phyloP scores from a whole-genome alignment of 108 stramenopile species.

The Cyclotella kingstonii region DNA sequence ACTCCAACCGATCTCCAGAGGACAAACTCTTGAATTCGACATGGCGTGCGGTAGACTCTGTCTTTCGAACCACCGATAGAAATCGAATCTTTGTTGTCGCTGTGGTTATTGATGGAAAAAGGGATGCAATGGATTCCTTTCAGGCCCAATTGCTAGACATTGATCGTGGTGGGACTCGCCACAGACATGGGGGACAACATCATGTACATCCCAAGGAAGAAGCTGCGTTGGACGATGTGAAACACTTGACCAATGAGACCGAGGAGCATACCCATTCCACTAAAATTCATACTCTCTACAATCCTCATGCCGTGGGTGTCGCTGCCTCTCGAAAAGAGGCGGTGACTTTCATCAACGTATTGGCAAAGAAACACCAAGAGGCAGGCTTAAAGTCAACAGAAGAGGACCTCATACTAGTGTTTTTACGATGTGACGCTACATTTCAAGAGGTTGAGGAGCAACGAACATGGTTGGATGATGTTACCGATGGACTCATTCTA shows the following conservation, averaged over 20 bases:
- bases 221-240: not conserved
- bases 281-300: constrained; percentile 66
- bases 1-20: not conserved
- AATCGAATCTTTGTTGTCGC: constrained; percentile 73
- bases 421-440: constrained; percentile 55
- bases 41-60: constrained; percentile 16
- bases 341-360: constrained; percentile 55
- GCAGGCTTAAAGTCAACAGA: constrained; percentile 64
- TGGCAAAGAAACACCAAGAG: constrained; percentile 56
- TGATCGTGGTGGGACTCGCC: constrained; percentile 30
- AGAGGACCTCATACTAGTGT: constrained; percentile 68
- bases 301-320: constrained; percentile 38
- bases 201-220: constrained; percentile 21
- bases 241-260: not conserved
- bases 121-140: constrained; percentile 4
- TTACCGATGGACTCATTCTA: constrained; percentile 68
- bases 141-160: constrained; percentile 10
- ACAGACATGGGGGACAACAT: constrained; percentile 21
- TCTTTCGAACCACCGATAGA: constrained; percentile 53
- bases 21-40: constrained; percentile 1
- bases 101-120: constrained; percentile 55
- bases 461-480: constrained; percentile 43
- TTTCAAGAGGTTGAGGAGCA: constrained; percentile 20
- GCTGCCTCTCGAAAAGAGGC: constrained; percentile 57
- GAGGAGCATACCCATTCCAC: constrained; percentile 43